Conservation (phyloP, 2,329 filamentous ascomycete species). For the Monascus ruber region DNA sequence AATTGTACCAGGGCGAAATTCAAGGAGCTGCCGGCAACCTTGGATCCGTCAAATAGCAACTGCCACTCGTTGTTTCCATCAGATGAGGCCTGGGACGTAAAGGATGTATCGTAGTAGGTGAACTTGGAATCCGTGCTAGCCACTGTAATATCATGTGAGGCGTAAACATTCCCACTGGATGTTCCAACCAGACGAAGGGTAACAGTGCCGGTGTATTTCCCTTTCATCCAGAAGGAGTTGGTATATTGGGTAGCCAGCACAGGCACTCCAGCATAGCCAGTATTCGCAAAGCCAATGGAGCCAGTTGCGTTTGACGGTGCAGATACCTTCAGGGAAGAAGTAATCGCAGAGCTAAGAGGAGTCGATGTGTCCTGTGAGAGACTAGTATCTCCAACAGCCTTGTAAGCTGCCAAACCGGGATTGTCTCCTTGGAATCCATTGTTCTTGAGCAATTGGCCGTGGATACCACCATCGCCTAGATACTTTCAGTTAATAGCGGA, state of each 20-base stretch:
- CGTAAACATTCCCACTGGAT: slow-evolving; percentile 28
- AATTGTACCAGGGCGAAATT: slow-evolving; percentile 44
- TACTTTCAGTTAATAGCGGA: too few species aligned
- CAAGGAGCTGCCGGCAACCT: slow-evolving; percentile 28
- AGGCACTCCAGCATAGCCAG: slow-evolving; percentile 43
- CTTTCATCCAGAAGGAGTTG: slow-evolving; percentile 40
- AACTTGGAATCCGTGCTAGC: slow-evolving; percentile 16
- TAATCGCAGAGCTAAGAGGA: slow-evolving; percentile 36
- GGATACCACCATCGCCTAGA: slow-evolving; percentile 16
- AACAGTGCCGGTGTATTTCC: slow-evolving; percentile 22
- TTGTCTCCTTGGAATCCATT: slow-evolving; percentile 23
- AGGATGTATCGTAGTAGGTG: not conserved
- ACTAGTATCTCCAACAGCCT: slow-evolving; percentile 14
- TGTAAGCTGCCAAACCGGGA: slow-evolving; percentile 19
- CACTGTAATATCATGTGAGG: slow-evolving; percentile 19
- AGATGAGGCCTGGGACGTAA: slow-evolving; percentile 6
- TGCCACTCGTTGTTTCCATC: slow-evolving; percentile 40
- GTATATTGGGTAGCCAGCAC: slow-evolving; percentile 38
- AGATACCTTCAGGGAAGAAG: slow-evolving; percentile 32
- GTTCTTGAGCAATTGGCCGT: slow-evolving; percentile 24
- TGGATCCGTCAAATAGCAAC: slow-evolving; percentile 38
- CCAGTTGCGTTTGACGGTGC: slow-evolving; percentile 22
- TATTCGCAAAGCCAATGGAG: slow-evolving; percentile 37
- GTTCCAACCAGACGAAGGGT: slow-evolving; percentile 28
- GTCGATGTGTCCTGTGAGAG: slow-evolving; percentile 24